Base-by-base conservation (phyloP, 2,329 filamentous ascomycete genomes). In the Monosporascus sp. region DNA sequence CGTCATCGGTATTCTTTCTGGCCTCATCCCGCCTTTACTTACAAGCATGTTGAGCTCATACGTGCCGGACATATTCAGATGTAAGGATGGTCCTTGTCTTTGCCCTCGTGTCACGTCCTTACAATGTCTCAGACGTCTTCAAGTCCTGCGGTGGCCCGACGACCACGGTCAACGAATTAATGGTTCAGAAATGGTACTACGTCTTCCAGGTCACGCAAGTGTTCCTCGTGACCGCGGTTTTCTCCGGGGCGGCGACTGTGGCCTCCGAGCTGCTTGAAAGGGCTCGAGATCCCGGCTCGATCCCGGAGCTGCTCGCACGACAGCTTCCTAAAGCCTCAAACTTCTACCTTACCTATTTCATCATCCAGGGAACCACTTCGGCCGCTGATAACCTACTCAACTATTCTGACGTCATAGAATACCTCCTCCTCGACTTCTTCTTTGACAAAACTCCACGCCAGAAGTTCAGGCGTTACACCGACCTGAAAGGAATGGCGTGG, bases 31-130 rank as follows among this genome's bases (percentile, higher is more conserved):
- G 0, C 82, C 89, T 0, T 73, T 97, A 19, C 76, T 91, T 40
- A 80, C 96, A 55, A 85, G 91, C 11, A 79, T 93, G 50, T 78
- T 97, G 43, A 95, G 94, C 84, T 85, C 90, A 1, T 76, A 93
- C 47, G 82, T 97, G 1, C 93, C 90, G 1, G 82, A 84, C 57
- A 78, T 95, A 56, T 84, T 94, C 61, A 80, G 90, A 71, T 75
- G 85, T 86, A 76, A 72, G 78, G 37, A 38, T 34, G n/a, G 22
- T 24, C 20, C 8, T 22, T 46, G 11, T 61, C 6, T 37, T 11
- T 0, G 4, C 3, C 2, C 11, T 14, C 27, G 38, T 24, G 8
- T 3, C 22, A 26, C 22, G 31, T n/a, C 20, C 41, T 57, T 20
- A 59, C 41, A 2, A 27, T 44, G 17, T 41, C 11, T 40, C 31